Percentiles rank a stretch among this genome's conserved stretches.
These are phyloP conservation scores for Spergularia marina DNA, from an alignment of 148 eudicot species.

Conservation along the genomic window DNA sequence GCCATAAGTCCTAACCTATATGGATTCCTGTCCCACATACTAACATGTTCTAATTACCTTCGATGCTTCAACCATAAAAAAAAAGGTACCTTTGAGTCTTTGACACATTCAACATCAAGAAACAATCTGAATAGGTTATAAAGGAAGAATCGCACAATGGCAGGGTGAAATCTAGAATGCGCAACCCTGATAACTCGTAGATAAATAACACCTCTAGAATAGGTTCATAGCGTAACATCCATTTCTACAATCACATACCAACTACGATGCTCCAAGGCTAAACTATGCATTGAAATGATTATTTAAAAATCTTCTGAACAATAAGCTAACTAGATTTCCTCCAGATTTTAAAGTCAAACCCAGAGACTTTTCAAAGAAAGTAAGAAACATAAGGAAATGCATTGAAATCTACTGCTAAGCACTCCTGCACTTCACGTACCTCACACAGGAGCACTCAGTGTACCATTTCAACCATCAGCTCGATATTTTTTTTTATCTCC, in stretches of 20 bases:
- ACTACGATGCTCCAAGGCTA: not conserved
- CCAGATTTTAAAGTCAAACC: not conserved
- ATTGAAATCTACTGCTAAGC: slow-evolving; percentile 16
- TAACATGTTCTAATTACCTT: no score
- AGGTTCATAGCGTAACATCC: not conserved
- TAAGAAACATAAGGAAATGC: not conserved
- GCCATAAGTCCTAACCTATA: no score
- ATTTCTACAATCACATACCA: not conserved
- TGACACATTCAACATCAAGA: no score
- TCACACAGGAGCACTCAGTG: slow-evolving; percentile 13
- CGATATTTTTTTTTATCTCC: slow-evolving; percentile 2
- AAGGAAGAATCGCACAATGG: not conserved
- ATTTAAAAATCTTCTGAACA: not conserved
- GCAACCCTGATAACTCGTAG: not conserved
- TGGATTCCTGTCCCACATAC: no score
- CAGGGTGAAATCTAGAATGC: not conserved
- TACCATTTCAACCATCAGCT: slow-evolving; percentile 6
- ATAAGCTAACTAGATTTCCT: not conserved
- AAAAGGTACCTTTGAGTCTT: no score
- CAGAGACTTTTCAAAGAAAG: not conserved
- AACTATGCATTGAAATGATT: not conserved
- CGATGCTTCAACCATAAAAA: no score
- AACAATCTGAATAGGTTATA: not conserved
- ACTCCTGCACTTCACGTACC: slow-evolving; percentile 14
- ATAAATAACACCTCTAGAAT: not conserved